phyloP scores from a whole-genome alignment of 2,329 filamentous ascomycete species.

The Tolypocladium tropicale region DNA sequence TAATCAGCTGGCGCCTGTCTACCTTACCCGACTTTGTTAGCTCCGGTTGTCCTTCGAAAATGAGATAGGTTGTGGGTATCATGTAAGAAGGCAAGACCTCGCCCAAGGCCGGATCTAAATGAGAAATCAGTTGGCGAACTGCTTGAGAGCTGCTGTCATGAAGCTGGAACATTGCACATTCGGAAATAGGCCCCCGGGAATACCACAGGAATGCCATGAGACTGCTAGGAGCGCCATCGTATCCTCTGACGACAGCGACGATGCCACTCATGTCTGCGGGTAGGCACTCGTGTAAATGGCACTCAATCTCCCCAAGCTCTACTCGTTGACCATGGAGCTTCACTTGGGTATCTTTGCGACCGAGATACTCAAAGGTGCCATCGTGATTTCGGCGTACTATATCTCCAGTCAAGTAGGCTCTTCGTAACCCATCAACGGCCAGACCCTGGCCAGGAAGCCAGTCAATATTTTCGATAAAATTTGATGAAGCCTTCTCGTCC shows the following conservation, averaged over 20 bases:
- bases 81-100: background rate
- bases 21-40: background rate
- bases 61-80: background rate
- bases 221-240: background rate
- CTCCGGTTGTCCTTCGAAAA: background rate
- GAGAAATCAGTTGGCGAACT: background rate
- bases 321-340: conserved; percentile 15
- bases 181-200: background rate
- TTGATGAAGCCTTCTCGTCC: background rate
- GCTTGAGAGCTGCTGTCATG: background rate
- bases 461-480: background rate
- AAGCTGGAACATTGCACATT: background rate
- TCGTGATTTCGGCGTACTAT: conserved; percentile 18
- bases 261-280: background rate
- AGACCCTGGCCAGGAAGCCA: background rate
- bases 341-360: conserved; percentile 15
- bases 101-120: background rate
- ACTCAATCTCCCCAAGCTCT: background rate
- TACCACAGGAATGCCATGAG: background rate
- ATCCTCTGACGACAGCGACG: background rate
- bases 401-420: conserved; percentile 7
- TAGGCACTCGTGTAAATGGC: background rate
- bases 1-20: background rate
- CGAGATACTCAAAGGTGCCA: conserved; percentile 8
- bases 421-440: background rate